Percentiles rank a stretch among this genome's conserved stretches.
These are phyloP conservation scores for Silene coronaria DNA, from an alignment of 179 eudicot genomes.

Conservation along the genomic window DNA sequence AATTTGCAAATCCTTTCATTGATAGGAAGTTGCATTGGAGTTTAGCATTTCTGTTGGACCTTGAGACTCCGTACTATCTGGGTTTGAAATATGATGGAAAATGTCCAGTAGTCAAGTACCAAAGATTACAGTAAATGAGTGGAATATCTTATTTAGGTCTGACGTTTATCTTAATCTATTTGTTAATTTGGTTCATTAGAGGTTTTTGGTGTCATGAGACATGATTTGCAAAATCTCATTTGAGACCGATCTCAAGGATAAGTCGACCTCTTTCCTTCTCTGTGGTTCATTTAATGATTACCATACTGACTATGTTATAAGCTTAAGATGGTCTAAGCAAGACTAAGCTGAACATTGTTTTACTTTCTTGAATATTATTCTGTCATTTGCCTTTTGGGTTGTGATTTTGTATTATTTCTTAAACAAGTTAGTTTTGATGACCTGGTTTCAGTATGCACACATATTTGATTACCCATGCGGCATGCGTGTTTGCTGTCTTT, in stretches of 20 bases:
- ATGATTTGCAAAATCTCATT: background rate
- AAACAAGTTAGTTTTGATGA: background rate
- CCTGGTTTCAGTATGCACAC: background rate
- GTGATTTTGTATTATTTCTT: background rate
- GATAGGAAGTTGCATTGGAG: background rate
- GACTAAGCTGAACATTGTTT: background rate
- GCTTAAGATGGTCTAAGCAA: background rate
- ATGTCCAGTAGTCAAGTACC: too few species aligned
- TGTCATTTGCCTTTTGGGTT: background rate
- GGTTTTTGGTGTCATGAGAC: background rate
- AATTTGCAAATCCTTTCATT: background rate
- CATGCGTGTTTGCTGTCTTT: constrained; percentile 16
- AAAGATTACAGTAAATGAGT: too few species aligned
- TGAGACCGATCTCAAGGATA: background rate
- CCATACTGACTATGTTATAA: too few species aligned
- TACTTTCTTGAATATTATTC: background rate
- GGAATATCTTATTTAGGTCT: background rate
- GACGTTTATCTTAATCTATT: background rate
- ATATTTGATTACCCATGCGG: background rate
- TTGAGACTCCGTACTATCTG: too few species aligned
- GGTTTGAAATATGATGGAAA: too few species aligned
- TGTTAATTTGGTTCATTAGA: background rate
- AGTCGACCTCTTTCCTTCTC: background rate
- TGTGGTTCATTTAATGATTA: too few species aligned
- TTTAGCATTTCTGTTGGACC: too few species aligned